Evolutionary conservation across 495 filamentous ascomycete genomes (phyloP).

Genomic region (Trichoderma erinaceum): DNA sequence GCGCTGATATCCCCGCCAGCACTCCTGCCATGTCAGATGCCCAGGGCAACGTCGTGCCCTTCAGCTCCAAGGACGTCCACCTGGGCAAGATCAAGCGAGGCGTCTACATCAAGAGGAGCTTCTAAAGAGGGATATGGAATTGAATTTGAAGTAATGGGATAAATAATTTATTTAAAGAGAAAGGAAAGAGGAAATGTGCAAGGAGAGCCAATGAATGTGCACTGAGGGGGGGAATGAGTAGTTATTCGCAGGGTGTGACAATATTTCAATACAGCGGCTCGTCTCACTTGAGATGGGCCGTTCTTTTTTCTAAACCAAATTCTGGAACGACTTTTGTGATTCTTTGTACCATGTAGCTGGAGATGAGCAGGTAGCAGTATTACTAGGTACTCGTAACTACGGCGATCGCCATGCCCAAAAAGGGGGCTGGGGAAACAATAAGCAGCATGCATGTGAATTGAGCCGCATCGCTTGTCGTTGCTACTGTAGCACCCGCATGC

Average conservation of each 20-base stretch:
- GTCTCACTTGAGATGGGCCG: neutral
- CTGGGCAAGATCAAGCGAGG: slow-evolving; percentile 25
- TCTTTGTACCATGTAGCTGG: no score
- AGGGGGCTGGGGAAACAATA: no score
- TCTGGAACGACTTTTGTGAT: neutral
- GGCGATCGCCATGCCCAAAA: no score
- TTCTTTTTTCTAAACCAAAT: neutral
- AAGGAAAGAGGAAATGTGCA: neutral
- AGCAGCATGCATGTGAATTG: no score
- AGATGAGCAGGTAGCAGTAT: no score
- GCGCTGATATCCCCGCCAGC: slow-evolving; percentile 23
- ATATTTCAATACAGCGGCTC: slow-evolving; percentile 5
- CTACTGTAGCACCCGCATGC: no score
- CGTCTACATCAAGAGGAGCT: slow-evolving; percentile 20
- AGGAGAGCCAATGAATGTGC: neutral
- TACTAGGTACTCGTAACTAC: no score
- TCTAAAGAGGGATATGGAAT: neutral
- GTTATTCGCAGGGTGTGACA: slow-evolving; percentile 13
- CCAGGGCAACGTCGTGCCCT: slow-evolving; percentile 34
- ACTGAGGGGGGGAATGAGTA: slow-evolving; percentile 7
- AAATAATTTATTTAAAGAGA: neutral
- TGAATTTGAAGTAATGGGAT: neutral
- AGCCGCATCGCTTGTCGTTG: no score
- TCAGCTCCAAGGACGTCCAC: slow-evolving; percentile 33
- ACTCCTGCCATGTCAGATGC: slow-evolving; percentile 35